Evolutionary conservation across 2,329 filamentous ascomycete species (phyloP).

Genomic region (Karstenula rhodostoma): DNA sequence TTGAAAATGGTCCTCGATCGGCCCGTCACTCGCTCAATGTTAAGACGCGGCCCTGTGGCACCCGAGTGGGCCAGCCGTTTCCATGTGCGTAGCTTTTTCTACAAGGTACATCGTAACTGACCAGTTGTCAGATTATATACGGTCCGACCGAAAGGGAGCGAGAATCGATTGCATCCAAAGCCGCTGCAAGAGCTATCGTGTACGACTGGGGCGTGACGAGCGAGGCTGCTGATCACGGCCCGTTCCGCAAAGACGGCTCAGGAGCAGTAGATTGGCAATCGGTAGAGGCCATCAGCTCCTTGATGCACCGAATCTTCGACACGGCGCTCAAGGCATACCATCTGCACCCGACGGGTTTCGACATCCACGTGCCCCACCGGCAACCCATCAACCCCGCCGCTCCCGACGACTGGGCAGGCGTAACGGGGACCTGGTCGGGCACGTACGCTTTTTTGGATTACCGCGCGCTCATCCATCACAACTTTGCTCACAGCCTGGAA

Average conservation of each 20-base stretch:
- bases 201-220: slow-evolving; percentile 33
- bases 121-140: slow-evolving; percentile 21
- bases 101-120: not conserved
- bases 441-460: slow-evolving; percentile 37
- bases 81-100: slow-evolving; percentile 20
- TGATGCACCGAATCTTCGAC: slow-evolving; percentile 31
- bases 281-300: slow-evolving; percentile 30
- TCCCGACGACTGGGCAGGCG: slow-evolving; percentile 32
- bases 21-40: slow-evolving; percentile 28
- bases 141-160: slow-evolving; percentile 30
- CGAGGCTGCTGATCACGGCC: slow-evolving; percentile 27
- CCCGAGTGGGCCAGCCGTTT: slow-evolving; percentile 32
- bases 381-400: slow-evolving; percentile 13
- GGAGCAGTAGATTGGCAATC: slow-evolving; percentile 30
- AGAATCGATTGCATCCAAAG: slow-evolving; percentile 23
- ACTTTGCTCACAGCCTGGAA: slow-evolving; percentile 26
- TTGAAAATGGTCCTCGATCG: slow-evolving; percentile 13
- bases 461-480: slow-evolving; percentile 30
- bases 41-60: slow-evolving; percentile 14
- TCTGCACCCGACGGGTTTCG: slow-evolving; percentile 23
- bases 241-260: slow-evolving; percentile 25
- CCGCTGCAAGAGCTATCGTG: slow-evolving; percentile 27
- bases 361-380: slow-evolving; percentile 21
- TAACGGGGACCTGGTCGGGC: slow-evolving; percentile 28
- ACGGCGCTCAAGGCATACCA: slow-evolving; percentile 12